Conservation (phyloP, 441 rosid genomes). For the Codiaeum variegatum region DNA sequence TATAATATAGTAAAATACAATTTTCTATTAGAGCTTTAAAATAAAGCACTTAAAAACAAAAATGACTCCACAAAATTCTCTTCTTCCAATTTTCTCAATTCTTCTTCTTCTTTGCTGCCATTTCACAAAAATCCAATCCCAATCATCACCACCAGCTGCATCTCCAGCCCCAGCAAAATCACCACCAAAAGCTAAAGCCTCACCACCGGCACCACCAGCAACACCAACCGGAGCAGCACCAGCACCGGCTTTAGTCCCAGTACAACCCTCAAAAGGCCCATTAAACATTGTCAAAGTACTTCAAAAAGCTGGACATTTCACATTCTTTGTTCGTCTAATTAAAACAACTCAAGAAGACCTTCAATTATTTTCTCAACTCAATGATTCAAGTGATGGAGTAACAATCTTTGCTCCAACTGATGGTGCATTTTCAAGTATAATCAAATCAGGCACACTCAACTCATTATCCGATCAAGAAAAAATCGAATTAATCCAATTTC, state of each 20-base stretch:
- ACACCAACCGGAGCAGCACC: conserved; percentile 52
- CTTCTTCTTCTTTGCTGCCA: conserved; percentile 34
- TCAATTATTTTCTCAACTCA: conserved; percentile 17
- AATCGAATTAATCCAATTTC: conserved; percentile 33
- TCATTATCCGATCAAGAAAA: conserved; percentile 20
- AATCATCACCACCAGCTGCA: conserved; percentile 29
- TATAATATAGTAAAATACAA: not conserved
- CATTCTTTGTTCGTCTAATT: conserved; percentile 16
- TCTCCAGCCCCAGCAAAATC: conserved; percentile 16
- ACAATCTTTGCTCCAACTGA: conserved; percentile 23
- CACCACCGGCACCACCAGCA: conserved; percentile 21
- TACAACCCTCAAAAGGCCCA: conserved; percentile 21
- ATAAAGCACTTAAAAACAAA: conserved; percentile 14
- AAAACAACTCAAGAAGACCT: conserved; percentile 18
- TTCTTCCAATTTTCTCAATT: conserved; percentile 16
- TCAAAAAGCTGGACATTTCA: conserved; percentile 20
- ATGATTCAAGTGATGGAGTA: conserved; percentile 18
- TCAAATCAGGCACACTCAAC: conserved; percentile 20
- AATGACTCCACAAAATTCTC: conserved; percentile 22
- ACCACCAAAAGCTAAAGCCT: conserved; percentile 1
- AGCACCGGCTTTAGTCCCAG: conserved; percentile 11
- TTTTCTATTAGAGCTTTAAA: not conserved
- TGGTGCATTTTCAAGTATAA: conserved; percentile 18
- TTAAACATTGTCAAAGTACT: conserved; percentile 16
- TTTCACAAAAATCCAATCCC: conserved; percentile 32